Evolutionary conservation across 2,329 filamentous ascomycete species (phyloP), one percentile per base, ranked within the genome.

Genomic region (Cladosporium sp.): DNA sequence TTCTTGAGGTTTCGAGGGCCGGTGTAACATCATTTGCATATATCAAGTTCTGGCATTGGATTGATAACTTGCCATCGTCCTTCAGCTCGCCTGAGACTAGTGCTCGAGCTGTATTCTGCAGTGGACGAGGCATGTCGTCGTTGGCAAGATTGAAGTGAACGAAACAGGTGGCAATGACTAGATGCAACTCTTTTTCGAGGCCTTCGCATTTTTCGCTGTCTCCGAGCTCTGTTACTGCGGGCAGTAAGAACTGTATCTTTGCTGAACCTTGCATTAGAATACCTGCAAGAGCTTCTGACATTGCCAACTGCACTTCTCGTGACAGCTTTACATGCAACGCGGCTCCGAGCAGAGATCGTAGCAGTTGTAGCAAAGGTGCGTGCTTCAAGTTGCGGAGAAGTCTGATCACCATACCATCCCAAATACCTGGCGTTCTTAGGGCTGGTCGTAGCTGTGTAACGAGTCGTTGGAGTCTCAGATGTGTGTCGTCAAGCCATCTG

Each of bases 401-500:
- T 18, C 62, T 64, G 18, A 60, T 26, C 3, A 73, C 53, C 4
- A 67, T 58, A 12, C 12, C 29, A 1, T 71, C 65, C 73, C 73
- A 76, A 28, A 66, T 66, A 10, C 67, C 61, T 26, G 50, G 23
- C 40, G 68, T 68, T 33, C 68, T 65, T 37, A 76, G 63, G 11
- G 29, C 57, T 18, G 59, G 16, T 18, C 66, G 63, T 5, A 72
- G 46, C 12, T 31, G 33, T 4, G 59, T 14, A 11, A 65, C 50
- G 21, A 66, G 12, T 60, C 62, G 59, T 58, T 72, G 69, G 2
- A 75, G 57, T 35, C 71, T 69, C 33, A 69, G 18, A 23, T 63
- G 62, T 2, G 68, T 65, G 31, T 76, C 69, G 23, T 67, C 35
- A 23, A 59, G 66, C 73, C 73, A 76, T 26, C 53, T 55, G 6